Base-by-base conservation (phyloP, 768 basidiomycete species). In the Tylopilus vinaceipallidus region DNA sequence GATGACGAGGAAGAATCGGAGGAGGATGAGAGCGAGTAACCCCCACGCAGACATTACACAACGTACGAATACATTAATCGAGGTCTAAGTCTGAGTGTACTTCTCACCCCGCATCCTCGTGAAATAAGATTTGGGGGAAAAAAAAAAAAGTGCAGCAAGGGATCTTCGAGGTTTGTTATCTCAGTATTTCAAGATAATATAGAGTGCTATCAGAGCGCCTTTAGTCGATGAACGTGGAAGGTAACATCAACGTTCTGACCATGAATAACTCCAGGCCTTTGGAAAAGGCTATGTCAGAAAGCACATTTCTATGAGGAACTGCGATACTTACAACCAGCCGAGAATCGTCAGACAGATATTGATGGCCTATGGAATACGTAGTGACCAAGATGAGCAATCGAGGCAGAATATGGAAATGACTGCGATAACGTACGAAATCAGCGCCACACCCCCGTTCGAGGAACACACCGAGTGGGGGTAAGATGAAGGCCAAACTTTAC, bases 381-480 rank as follows among this genome's bases (percentile, higher is more conserved):
- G 26, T 34, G 4, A 32, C 12, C 7, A 23, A 14, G 40, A 44
- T 62, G 23, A 42, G 38, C 16, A 32, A 35, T 13, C 10, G 14
- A 26, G 6, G 11, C 19, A 27, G 29, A n/a, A 5, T 19, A n/a
- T 16, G 22, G 5, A n/a, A 17, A 27, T 19, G 37, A 43, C 37
- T 13, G 12, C 24, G 12, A 51, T 45, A 34, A 78, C 83, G 44
- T 60, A 88, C 82, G 37, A 95, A 69, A 66, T 94, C 91, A 19
- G 79, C 81, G 30, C 74, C 72, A 64, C 91, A 94, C 22, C 93
- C 93, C 45, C 89, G 79, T 73, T 95, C 91, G 22, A 95, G 71
- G 73, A 93, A 92, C 22, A 95, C 93, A 48, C 86, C 91, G 3
- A 95, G 64, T 50, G 93, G 93, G 10, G 91, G 90, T 13, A 91